Evolutionary conservation across 208 protist species (phyloP), one percentile per base, ranked within the genome.

Genomic region (Crithidia mellificae): DNA sequence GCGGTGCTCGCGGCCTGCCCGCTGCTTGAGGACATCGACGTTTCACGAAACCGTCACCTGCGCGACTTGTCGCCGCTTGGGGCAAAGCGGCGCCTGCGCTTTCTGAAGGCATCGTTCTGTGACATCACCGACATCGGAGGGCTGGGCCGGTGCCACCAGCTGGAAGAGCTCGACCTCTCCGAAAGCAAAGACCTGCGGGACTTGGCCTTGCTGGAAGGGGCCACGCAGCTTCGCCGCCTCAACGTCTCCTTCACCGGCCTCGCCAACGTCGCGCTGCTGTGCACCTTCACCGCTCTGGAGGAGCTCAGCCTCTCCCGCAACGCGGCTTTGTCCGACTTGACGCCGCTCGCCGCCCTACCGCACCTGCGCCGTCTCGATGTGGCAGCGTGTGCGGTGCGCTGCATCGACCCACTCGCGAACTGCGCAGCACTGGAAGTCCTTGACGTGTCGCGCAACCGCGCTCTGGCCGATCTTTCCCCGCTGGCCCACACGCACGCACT

Each of bases 71-170:
- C 53, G 2, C 53, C 53, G 11, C 29, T 57, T n/a, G 53, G 53
- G 2, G 53, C 53, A 25, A 57, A 57, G 32, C 53, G 53, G 53
- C 53, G 53, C 7, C 53, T 57, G 34, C 53, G 53, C 4, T 27
- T 44, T 43, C 32, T 57, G 19, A 57, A 57, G 32, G 53, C 53
- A 19, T 57, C 53, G 14, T 57, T 57, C 53, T 57, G 53, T 32
- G 53, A 57, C 53, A 14, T 57, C 19, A 57, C 53, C 6, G 53
- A 57, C 53, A 57, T 57, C 32, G 53, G 53, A 3, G 53, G 53
- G 15, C 53, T 57, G n/a, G 53, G 53, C 6, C 53, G 53, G 29
- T 57, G 53, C 32, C 15, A 32, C 6, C 53, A 29, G 53, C 53
- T 57, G 34, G 53, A 57, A 32, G 53, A 57, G 15, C 53, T 57